phyloP scores from a whole-genome alignment of 108 stramenopile species.

The Conticribra weissflogii region DNA sequence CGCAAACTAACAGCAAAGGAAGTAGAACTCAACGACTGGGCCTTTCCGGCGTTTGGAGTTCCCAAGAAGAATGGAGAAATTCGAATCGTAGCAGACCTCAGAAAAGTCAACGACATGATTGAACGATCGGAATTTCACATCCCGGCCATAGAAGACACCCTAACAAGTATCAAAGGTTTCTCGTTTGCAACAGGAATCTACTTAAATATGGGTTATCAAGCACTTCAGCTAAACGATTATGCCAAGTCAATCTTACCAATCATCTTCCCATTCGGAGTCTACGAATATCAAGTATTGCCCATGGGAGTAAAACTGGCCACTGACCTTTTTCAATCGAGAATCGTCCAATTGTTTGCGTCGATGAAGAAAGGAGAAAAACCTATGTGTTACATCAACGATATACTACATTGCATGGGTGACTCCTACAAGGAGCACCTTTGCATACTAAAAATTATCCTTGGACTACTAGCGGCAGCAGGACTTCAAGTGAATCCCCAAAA shows the following conservation, averaged over 20 bases:
- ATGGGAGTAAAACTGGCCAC: too few species aligned
- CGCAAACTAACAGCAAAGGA: conserved; percentile 9
- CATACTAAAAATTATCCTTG: neutral
- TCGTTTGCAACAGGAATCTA: neutral
- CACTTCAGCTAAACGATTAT: neutral
- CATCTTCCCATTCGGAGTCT: conserved; percentile 7
- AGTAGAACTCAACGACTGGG: conserved; percentile 7
- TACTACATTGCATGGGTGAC: too few species aligned
- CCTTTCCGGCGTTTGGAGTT: conserved; percentile 13
- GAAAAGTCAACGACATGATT: neutral
- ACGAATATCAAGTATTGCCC: too few species aligned
- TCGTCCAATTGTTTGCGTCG: conserved; percentile 1
- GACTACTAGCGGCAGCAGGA: neutral
- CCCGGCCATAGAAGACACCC: conserved; percentile 5
- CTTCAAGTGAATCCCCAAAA: neutral
- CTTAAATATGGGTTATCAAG: conserved; percentile 23
- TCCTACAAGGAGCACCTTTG: neutral
- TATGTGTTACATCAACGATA: conserved; percentile 12
- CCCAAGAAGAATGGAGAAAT: conserved; percentile 20
- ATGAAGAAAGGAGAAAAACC: conserved; percentile 8
- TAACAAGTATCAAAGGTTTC: neutral
- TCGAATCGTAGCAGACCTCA: conserved; percentile 11
- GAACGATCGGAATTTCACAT: conserved; percentile 1
- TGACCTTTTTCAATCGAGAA: too few species aligned
- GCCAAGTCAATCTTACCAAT: conserved; percentile 8